Evolutionary conservation across 306 rosid species (phyloP), one percentile per base, ranked within the genome.

Genomic region (Calophaca sinica): DNA sequence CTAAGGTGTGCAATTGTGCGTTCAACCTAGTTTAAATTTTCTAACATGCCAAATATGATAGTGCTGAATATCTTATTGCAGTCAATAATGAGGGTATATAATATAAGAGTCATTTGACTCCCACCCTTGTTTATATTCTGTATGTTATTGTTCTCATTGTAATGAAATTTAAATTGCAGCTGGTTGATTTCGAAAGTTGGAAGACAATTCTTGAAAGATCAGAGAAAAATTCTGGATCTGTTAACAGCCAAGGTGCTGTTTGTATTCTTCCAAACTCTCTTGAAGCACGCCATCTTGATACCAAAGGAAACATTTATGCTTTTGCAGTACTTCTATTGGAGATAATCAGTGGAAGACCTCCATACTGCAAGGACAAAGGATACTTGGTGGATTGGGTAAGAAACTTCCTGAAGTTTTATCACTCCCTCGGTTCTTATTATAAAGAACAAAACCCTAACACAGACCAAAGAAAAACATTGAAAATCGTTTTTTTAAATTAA

Each of bases 131-230:
- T 58, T 15, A 20, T 49, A 3, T 59, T 62, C 5, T 45, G 52
- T 31, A 41, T 13, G 29, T 60, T 68, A 38, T 75, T 52, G 57
- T 81, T 60, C 72, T 81, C 44, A 65, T 71, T 45, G 49, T 11
- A 13, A 73, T 32, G 61, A 74, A 50, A 46, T 7, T 62, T 72
- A 11, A 62, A 57, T 66, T 83, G 81, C 85, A 96, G 98, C 81
- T 96, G 66, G 99, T 96, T 81, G 98, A 96, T 82, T 96, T 96
- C 65, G 99, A 96, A 80, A 86, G 96, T 83, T 96, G 98, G 97
- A 92, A 96, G 86, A 82, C 89, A 50, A 90, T 96, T 84, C 88
- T 96, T 63, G 89, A 87, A 58, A 90, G 98, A 84, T 89, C 92
- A 33, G 98, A 90, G 73, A 89, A 81, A 72, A 87, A 85, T 70